Evolutionary conservation across 192 early-diverging fungal genomes (phyloP).

Genomic region (Podila clonocystis): DNA sequence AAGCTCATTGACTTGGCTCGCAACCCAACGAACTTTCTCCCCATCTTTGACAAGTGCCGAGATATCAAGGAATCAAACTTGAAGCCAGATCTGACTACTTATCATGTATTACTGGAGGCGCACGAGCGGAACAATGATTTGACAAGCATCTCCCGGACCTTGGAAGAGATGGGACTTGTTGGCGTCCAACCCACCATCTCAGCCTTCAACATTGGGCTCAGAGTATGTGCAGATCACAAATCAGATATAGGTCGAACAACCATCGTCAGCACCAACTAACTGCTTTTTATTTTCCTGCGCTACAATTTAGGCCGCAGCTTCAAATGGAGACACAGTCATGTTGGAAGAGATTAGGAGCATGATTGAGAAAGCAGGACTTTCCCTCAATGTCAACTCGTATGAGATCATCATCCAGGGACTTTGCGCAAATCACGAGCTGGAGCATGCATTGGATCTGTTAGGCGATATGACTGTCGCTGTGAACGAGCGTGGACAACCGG

Average conservation of each 20-base stretch:
- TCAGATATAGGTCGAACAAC: neutral
- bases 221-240: conserved; percentile 22
- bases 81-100: conserved; percentile 53
- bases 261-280: neutral
- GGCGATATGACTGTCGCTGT: conserved; percentile 53
- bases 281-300: neutral
- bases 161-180: conserved; percentile 50
- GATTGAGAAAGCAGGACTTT: conserved; percentile 28
- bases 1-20: conserved; percentile 14
- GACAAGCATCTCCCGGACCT: conserved; percentile 16
- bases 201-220: conserved; percentile 49
- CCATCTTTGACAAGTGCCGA: conserved; percentile 46
- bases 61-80: conserved; percentile 48
- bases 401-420: conserved; percentile 50
- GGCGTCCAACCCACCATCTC: conserved; percentile 46
- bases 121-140: conserved; percentile 33
- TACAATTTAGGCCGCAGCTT: conserved; percentile 23
- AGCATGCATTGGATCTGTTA: conserved; percentile 52
- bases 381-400: conserved; percentile 42
- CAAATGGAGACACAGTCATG: conserved; percentile 25
- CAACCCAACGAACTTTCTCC: conserved; percentile 15
- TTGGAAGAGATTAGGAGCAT: conserved; percentile 18
- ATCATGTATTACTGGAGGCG: conserved; percentile 48
- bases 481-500: conserved; percentile 32
- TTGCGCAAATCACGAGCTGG: conserved; percentile 35